A percentile compares a stretch with the other conserved stretches of the same genome.
phyloP scores from a whole-genome alignment of 202 grass and related monocot genomes.

The Schoenoplectus triqueter region DNA sequence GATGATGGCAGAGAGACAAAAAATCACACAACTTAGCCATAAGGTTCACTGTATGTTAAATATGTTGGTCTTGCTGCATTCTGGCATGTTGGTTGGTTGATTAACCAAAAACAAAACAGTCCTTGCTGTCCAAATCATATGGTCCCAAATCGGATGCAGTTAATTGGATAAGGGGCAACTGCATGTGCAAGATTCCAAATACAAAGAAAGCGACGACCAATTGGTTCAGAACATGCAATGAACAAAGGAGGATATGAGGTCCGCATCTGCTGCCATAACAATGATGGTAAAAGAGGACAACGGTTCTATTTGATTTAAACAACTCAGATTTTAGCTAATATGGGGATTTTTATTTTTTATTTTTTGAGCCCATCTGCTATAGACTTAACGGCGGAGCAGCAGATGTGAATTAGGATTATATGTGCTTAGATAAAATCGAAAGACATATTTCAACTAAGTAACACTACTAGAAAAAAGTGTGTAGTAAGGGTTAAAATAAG shows the following conservation, averaged over 20 bases:
- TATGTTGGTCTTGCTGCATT: neutral
- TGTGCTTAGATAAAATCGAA: conserved; percentile 33
- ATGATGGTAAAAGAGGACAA: no score
- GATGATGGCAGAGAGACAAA: neutral
- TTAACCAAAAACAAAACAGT: conserved; percentile 6
- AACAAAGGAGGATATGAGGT: neutral
- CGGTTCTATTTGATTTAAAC: no score
- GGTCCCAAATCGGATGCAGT: neutral
- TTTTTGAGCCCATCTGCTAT: no score
- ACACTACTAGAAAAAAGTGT: neutral
- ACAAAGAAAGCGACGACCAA: neutral
- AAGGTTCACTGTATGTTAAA: neutral
- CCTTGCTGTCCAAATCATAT: neutral
- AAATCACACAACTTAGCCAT: neutral
- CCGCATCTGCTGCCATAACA: no score
- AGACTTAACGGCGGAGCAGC: no score
- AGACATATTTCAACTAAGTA: conserved; percentile 31
- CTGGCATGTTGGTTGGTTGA: neutral
- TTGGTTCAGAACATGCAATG: conserved; percentile 1
- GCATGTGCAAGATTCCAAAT: conserved; percentile 19
- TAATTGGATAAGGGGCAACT: neutral
- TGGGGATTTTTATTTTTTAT: no score
- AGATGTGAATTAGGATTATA: neutral
- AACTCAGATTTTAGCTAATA: no score
- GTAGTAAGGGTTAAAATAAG: no score